Base-by-base conservation (phyloP, 2,329 filamentous ascomycete genomes). In the Ceratocystis destructans region DNA sequence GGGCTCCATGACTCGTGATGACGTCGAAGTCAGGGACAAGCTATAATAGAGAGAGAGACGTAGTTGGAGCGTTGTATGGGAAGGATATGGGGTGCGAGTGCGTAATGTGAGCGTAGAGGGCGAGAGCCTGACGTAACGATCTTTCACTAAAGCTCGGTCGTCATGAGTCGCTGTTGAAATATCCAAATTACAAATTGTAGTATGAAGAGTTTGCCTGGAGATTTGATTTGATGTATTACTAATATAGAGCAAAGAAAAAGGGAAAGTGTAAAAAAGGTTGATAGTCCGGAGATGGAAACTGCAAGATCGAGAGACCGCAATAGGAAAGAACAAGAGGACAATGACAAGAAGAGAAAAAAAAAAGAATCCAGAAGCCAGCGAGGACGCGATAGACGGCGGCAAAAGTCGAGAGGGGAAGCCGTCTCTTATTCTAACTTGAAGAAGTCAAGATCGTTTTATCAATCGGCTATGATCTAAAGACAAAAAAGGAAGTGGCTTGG, bases 171-270 rank as follows among this genome's bases (percentile, higher is more conserved):
- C 53, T 17, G 15, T 31, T 20, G 4, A n/a, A 15, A 57, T 17
- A 57, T 25, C 53, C 28, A 31, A 57, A 57, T 57, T 22, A 31
- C 28, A 2, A n/a, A 8, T 17, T 57, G 53, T 31, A n/a, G 7
- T 57, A 20, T 28, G 22, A 22, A 31, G 53, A 31, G 31, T 7
- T 57, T 5, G 10, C 20, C 28, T 31, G 10, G 17, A 57, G 25
- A 17, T 5, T 31, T 17, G 53, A 17, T 57, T 57, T 57, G 53
- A 57, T 57, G 25, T 57, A 57, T 57, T 57, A 57, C 53, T 57
- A 57, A 57, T 57, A 15, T 57, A 57, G 48, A 20, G 48, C 22
- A 31, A 22, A 53, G 31, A 28, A 57, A 57, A 57, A 57, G 28
- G 28, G 25, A 57, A 57, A 33, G 22, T 33, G 28, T 2, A 28